Evolutionary conservation across 345 rosid genomes (phyloP), one percentile per base, ranked within the genome.

Genomic region (Bretschneidera sinensis): DNA sequence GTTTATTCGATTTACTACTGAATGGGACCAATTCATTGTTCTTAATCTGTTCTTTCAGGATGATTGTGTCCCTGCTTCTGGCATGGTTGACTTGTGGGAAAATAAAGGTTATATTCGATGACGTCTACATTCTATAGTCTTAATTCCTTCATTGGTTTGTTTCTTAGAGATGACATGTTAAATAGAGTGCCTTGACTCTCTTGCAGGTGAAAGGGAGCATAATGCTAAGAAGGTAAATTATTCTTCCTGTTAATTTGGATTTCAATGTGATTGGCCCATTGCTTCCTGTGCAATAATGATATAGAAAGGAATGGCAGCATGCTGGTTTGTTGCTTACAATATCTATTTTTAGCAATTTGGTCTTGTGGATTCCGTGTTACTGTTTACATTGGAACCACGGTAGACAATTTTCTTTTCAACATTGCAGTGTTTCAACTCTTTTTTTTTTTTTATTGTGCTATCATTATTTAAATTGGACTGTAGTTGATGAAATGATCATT

Each of bases 71-170:
- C 19, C 68, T 2, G 83, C 50, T 59, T 87, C 86, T 57, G 76
- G 52, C 33, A 72, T 84, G 85, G 72, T 66, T 23, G 96, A 88
- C 55, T 50, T 90, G 53, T 88, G 97, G 97, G 86, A 62, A 62
- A 76, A 69, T 24, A 58, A 76, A 79, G 97, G 97, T 92, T 55
- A 50, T 59, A 51, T 55, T 43, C 24, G 7, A 19, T 43, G 9
- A 54, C 21, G 2, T 23, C 4, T 45, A 0, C 14, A 21, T 22
- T 58, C 58, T 51, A 7, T 24, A 14, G 22, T 18, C 16, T 53
- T 13, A 0, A 43, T 0, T 14, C 0, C 10, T 24, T 23, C 24
- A 9, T 17, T 31, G 11, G 21, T n/a, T 69, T 20, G 33, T 57
- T 66, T 43, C 48, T 14, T 53, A 24, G 5, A 47, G 31, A 20